Conservation (phyloP, 2,329 filamentous ascomycete genomes). For the Xylariales sp. region DNA sequence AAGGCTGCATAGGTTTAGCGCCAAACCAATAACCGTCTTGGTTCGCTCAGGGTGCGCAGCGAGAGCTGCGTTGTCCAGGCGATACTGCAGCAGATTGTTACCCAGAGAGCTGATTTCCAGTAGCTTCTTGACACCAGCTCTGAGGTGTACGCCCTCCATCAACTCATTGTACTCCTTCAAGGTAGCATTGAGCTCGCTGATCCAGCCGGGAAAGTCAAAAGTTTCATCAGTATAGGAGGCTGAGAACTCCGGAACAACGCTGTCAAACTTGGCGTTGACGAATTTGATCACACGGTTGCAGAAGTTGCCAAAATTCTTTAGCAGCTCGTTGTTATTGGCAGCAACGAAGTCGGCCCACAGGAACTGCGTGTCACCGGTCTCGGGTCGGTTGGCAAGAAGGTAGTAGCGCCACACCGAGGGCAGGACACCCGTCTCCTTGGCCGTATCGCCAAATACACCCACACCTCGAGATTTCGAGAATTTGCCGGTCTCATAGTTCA, state of each 20-base stretch:
- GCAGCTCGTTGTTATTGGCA: constrained; percentile 69
- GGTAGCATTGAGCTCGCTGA: constrained; percentile 36
- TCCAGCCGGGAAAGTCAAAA: constrained; percentile 38
- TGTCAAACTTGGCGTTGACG: constrained; percentile 70
- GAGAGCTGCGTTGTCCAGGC: constrained; percentile 35
- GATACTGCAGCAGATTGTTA: constrained; percentile 47
- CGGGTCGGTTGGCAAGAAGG: constrained; percentile 66
- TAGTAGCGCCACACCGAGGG: constrained; percentile 76
- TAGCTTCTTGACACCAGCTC: constrained; percentile 52
- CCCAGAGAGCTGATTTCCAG: constrained; percentile 62
- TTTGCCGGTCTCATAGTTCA: constrained; percentile 68
- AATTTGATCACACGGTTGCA: constrained; percentile 73
- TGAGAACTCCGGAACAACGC: constrained; percentile 59
- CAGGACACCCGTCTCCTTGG: constrained; percentile 64
- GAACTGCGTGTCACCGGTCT: constrained; percentile 70
- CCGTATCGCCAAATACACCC: constrained; percentile 71
- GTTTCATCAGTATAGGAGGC: constrained; percentile 51
- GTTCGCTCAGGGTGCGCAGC: constrained; percentile 29
- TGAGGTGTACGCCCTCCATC: constrained; percentile 55
- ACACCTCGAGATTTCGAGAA: constrained; percentile 72
- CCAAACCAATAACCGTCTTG: constrained; percentile 52
- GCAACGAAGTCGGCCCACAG: constrained; percentile 69
- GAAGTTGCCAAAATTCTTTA: constrained; percentile 62
- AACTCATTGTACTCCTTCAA: constrained; percentile 52
- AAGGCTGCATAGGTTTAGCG: constrained; percentile 64